These are phyloP conservation scores for Fusarium sulawesiense DNA, from an alignment of 2,329 filamentous ascomycete species.

Conservation along the genomic window DNA sequence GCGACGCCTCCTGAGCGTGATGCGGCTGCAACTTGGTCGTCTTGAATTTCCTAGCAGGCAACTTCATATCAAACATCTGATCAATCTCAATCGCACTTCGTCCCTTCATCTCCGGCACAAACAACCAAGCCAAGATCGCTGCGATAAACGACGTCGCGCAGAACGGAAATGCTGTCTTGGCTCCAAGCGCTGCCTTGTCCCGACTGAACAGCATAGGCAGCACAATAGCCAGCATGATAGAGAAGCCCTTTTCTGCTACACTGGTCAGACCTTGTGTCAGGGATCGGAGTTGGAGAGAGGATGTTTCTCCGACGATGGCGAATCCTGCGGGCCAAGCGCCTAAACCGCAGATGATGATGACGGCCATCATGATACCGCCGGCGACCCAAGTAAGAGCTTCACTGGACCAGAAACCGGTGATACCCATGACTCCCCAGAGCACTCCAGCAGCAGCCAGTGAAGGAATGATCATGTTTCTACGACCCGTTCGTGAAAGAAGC, in stretches of 20 bases:
- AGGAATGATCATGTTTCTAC: constrained; percentile 53
- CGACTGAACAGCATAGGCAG: constrained; percentile 48
- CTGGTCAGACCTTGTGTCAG: constrained; percentile 54
- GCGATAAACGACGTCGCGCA: constrained; percentile 45
- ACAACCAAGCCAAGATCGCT: constrained; percentile 39
- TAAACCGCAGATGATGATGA: constrained; percentile 54
- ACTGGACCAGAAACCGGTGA: constrained; percentile 33
- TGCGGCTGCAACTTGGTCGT: constrained; percentile 8
- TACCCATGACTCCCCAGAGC: constrained; percentile 58
- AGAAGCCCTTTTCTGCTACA: constrained; percentile 53
- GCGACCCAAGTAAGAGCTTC: constrained; percentile 15
- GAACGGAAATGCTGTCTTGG: constrained; percentile 56
- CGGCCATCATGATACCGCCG: constrained; percentile 52
- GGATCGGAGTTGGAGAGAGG: constrained; percentile 39
- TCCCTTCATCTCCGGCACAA: constrained; percentile 42
- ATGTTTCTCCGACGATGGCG: constrained; percentile 51
- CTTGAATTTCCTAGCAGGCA: constrained; percentile 34
- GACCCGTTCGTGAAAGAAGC: constrained; percentile 55
- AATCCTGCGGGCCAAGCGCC: constrained; percentile 57
- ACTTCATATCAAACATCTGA: constrained; percentile 35
- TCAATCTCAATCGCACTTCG: constrained; percentile 40
- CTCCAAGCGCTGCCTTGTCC: constrained; percentile 52
- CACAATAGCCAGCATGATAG: constrained; percentile 44
- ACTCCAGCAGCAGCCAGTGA: constrained; percentile 49
- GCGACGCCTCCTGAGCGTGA: constrained; percentile 20